Base-by-base conservation (phyloP, 306 rosid genomes). In the Prunus armeniaca region DNA sequence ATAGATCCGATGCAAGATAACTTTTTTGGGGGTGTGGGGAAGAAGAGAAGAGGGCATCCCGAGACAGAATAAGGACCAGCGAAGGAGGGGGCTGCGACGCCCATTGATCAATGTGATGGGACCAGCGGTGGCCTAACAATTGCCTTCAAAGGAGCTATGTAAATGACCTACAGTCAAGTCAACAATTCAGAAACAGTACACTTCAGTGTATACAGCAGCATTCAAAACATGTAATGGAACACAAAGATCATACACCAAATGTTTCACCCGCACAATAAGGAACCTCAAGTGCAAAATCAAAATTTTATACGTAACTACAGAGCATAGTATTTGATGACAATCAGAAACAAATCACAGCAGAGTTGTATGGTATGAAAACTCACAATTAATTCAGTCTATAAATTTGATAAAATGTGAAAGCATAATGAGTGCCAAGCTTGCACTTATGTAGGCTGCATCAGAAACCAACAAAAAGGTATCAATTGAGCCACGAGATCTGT, bases 61-160 rank as follows among this genome's bases (percentile, higher is more conserved):
- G 41, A 34, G 41, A 34, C 41, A 6, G 41, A 34, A 34, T 6
- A 34, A 34, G 8, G 41, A 34, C 8, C 41, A 6, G 8, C 8
- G 41, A 34, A 34, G 41, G 41, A 34, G 41, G 41, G 41, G 41
- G 8, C 41, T 34, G 41, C 0, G 41, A 34, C 41, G 0, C 41
- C 38, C 41, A 34, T 34, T 34, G 41, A 34, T 34, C 41, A 6
- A 34, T 34, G 41, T 34, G 41, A 34, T 34, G 41, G 41, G 41
- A 6, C 41, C 41, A 34, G 41, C 8, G 41, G 6, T 34, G 41
- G 41, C 41, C 41, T 34, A 65, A 94, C 98, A 88, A 94, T 94
- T 66, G 98, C 97, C 87, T 94, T 94, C 86, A 94, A 80, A 70
- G 98, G 98, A 77, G 98, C 98, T 78, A 94, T 92, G 79, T 94